Base-by-base conservation (phyloP, 768 basidiomycete species). In the Epithele typhae region DNA sequence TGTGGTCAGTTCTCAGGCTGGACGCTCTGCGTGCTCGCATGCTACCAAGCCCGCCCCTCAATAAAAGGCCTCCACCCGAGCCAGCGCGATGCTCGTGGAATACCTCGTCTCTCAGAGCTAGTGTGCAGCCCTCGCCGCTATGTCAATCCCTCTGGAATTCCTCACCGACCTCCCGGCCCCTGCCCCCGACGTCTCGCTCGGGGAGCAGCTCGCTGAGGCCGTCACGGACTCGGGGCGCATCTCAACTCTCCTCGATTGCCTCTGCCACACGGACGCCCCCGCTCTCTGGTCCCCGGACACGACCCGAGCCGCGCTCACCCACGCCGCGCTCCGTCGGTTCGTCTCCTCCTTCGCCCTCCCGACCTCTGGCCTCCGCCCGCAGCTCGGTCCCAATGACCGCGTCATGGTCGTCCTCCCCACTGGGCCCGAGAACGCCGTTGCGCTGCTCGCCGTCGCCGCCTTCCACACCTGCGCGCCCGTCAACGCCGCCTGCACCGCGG, bases 391-490 rank as follows among this genome's bases (percentile, higher is more conserved):
- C 12, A 75, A 74, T 57, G 72, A 75, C 59, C 67, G 74, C 9
- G 62, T 76, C 46, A 71, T 76, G 64, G 54, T 73, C 43, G 68
- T 63, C 6, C 59, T 75, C 3, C 72, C 73, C 10, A 69, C 71
- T 12, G 70, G 73, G 3, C 70, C 72, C 14, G 69, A 72, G 48
- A 74, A 71, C 43, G 74, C 73, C 3, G 52, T 74, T 3, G 73
- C 73, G 1, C 57, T 76, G n/a, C 65, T 75, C 34, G 64, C 73
- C 2, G 48, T 76, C 14, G 60, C 68, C 14, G 57, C 52, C 41
- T 74, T 74, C 49, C 71, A 75, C 58, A 70, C 73, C 17, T 70
- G 70, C 39, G 73, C 71, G 5, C 74, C 73, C 2, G 68, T 75
- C 37, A 76, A 75, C 51, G 66, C 69, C 17, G 69, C 63, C 50